Conservation (phyloP, 2,329 filamentous ascomycete species). For the Nemania serpens region DNA sequence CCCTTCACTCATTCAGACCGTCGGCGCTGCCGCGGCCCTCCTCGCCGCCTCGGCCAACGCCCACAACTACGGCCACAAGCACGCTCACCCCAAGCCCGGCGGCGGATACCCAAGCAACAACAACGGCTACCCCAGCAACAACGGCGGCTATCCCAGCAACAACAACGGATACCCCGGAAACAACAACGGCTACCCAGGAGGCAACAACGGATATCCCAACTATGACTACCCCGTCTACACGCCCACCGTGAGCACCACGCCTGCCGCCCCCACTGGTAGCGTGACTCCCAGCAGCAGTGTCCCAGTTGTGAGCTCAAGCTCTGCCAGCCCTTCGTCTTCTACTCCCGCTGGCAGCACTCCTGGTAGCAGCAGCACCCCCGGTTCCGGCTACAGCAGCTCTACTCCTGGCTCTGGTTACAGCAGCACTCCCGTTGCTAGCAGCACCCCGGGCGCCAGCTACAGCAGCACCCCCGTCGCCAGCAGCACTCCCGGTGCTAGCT, state of each 20-base stretch:
- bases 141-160: neutral
- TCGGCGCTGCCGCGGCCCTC: slow-evolving; percentile 44
- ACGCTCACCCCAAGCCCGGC: slow-evolving; percentile 8
- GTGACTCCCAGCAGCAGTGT: neutral
- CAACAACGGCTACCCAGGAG: neutral
- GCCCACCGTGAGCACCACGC: neutral
- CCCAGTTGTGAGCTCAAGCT: neutral
- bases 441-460: neutral
- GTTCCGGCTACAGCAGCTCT: neutral
- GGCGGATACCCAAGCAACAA: slow-evolving; percentile 17
- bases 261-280: neutral
- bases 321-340: neutral
- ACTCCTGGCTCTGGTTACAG: neutral
- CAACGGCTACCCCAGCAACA: neutral
- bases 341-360: neutral
- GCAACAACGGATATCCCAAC: neutral
- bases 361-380: neutral
- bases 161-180: neutral
- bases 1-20: slow-evolving; percentile 45
- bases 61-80: neutral
- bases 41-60: slow-evolving; percentile 28
- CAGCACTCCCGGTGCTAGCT: neutral
- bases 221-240: neutral
- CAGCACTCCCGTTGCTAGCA: neutral
- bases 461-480: neutral